Percentiles rank a stretch among this genome's conserved stretches.
These are phyloP conservation scores for Heterotrichella gracilis DNA, from an alignment of 352 stramenopile species.

Conservation along the genomic window DNA sequence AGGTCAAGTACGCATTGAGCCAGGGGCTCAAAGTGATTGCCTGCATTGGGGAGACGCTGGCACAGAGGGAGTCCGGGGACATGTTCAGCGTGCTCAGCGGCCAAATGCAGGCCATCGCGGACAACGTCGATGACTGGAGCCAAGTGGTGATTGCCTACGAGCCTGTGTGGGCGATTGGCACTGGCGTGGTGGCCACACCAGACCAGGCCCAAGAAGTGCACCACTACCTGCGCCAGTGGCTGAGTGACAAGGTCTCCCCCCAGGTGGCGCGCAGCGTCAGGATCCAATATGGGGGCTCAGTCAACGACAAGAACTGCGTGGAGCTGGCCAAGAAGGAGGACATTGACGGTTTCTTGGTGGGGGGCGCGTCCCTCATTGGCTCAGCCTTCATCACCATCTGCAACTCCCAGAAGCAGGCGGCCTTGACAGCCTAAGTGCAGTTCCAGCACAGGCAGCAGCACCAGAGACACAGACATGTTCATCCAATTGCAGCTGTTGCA, in stretches of 20 bases:
- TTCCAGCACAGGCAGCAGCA: too few species aligned
- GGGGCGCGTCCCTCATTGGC: conserved; percentile 57
- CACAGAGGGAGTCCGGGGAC: conserved; percentile 43
- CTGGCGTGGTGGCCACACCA: conserved; percentile 45
- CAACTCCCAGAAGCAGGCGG: too few species aligned
- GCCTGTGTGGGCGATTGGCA: conserved; percentile 83
- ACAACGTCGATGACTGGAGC: conserved; percentile 43
- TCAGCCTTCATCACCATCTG: conserved; percentile 47
- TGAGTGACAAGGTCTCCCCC: conserved; percentile 31
- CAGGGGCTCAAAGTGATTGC: conserved; percentile 55
- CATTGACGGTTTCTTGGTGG: conserved; percentile 65
- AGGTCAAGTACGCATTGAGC: conserved; percentile 35
- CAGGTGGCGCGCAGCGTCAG: conserved; percentile 33
- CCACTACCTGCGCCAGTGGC: conserved; percentile 30
- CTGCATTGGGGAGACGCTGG: conserved; percentile 60
- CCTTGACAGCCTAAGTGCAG: too few species aligned
- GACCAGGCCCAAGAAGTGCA: conserved; percentile 46
- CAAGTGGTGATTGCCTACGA: conserved; percentile 62
- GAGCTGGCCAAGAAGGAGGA: conserved; percentile 45
- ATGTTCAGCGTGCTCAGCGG: conserved; percentile 60
- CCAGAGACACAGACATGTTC: too few species aligned
- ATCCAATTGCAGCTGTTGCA: too few species aligned
- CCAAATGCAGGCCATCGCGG: conserved; percentile 60
- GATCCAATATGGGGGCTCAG: conserved; percentile 34
- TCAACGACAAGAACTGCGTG: conserved; percentile 48